Percentiles rank a stretch among this genome's conserved stretches.
Conservation (phyloP, 768 basidiomycete species). For the Mycena epipterygia region DNA sequence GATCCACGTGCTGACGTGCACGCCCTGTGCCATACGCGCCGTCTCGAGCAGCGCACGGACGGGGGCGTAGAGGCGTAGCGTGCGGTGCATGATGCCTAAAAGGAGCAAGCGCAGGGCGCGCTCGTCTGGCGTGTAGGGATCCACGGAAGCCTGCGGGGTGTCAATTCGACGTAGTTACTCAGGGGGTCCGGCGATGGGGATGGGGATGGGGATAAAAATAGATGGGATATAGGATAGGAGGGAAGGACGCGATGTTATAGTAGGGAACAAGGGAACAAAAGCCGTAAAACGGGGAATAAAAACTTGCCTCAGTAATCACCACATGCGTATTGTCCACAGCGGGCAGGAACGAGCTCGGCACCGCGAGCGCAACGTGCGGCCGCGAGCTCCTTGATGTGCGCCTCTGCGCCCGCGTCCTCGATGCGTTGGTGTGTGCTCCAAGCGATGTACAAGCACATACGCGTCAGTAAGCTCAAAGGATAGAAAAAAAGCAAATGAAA, state of each 20-base stretch:
- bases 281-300: too few relatives aligned
- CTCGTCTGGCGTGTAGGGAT: constrained; percentile 81
- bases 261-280: too few relatives aligned
- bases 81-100: constrained; percentile 76
- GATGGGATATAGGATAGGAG: too few relatives aligned
- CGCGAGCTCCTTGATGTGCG: constrained; percentile 70
- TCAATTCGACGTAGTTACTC: background rate
- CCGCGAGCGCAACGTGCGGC: constrained; percentile 56
- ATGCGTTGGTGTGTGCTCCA: constrained; percentile 86
- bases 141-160: background rate
- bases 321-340: constrained; percentile 2
- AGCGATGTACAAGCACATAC: too few relatives aligned
- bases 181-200: background rate
- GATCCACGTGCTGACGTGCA: constrained; percentile 77
- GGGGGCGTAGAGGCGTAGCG: constrained; percentile 58
- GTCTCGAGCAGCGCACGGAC: constrained; percentile 66
- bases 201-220: too few relatives aligned
- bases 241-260: too few relatives aligned
- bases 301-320: constrained; percentile 5
- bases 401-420: constrained; percentile 62
- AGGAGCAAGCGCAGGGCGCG: constrained; percentile 76
- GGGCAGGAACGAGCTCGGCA: constrained; percentile 39
- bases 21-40: constrained; percentile 57
- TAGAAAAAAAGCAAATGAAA: too few relatives aligned
- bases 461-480: too few relatives aligned